Conservation (phyloP, 2,329 filamentous ascomycete species). For the Diaporthe sp. region DNA sequence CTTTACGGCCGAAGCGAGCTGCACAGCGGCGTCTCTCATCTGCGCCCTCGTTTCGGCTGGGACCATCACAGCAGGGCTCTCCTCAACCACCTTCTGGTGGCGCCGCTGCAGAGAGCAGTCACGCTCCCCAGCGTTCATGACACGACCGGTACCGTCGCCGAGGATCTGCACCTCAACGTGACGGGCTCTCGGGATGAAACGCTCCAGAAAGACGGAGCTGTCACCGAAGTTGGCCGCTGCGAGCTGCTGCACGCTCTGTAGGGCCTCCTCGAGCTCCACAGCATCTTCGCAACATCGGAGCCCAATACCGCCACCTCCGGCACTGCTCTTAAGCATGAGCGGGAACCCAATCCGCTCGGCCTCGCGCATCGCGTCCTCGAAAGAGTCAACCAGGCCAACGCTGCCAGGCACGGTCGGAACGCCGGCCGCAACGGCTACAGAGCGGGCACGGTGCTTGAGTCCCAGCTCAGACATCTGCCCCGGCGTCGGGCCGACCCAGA, state of each 20-base stretch:
- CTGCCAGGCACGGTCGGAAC: not conserved
- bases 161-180: slow-evolving; percentile 7
- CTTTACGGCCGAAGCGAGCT: not conserved
- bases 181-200: not conserved
- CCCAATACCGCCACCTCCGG: not conserved
- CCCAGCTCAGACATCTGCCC: not conserved
- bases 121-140: not conserved
- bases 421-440: not conserved
- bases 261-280: not conserved
- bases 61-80: not conserved
- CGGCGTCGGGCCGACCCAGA: not conserved
- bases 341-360: not conserved
- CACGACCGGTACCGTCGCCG: not conserved
- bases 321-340: not conserved
- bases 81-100: not conserved
- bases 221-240: not conserved
- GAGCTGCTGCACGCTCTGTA: not conserved
- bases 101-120: slow-evolving; percentile 12
- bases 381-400: not conserved
- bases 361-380: not conserved
- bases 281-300: not conserved
- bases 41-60: not conserved
- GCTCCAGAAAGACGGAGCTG: not conserved
- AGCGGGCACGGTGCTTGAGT: not conserved
- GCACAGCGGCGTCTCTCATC: not conserved